Conservation (phyloP, 139 green algal species). For the Chlorella sp. region DNA sequence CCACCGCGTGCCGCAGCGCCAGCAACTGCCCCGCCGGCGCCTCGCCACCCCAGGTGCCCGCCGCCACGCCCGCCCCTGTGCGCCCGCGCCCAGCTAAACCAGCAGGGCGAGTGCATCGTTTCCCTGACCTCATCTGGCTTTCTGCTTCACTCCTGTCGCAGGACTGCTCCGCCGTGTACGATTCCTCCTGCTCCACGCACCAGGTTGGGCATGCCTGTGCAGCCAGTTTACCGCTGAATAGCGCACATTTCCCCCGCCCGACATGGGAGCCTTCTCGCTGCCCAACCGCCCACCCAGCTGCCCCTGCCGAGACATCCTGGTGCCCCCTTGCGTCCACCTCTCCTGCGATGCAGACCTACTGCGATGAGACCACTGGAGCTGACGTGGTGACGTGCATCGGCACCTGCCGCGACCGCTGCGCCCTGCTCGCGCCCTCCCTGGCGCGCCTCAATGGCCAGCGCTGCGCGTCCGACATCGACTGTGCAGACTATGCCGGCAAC, state of each 20-base stretch:
- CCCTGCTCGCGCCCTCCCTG: not conserved
- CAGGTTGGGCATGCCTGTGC: not conserved
- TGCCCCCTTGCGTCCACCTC: no score
- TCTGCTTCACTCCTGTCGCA: no score
- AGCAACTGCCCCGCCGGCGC: not conserved
- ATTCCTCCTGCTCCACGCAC: not conserved
- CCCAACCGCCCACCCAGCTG: no score
- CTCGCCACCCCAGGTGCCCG: not conserved
- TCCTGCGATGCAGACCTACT: no score
- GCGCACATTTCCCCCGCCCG: not conserved
- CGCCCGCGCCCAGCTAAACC: not conserved
- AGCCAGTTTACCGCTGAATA: not conserved
- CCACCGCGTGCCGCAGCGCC: not conserved
- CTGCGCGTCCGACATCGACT: no score
- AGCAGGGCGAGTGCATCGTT: not conserved
- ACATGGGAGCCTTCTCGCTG: not conserved
- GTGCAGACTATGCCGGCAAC: no score
- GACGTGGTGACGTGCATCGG: not conserved
- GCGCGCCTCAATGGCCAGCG: not conserved
- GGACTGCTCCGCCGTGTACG: no score
- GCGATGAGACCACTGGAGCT: not conserved
- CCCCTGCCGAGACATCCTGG: no score
- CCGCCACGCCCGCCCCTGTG: no score
- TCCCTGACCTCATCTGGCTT: not conserved
- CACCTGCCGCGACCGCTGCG: not conserved